A percentile compares a stretch with the other conserved stretches of the same genome.
phyloP scores from a whole-genome alignment of 352 stramenopile species.

The Globisporangium cylindrosporum region DNA sequence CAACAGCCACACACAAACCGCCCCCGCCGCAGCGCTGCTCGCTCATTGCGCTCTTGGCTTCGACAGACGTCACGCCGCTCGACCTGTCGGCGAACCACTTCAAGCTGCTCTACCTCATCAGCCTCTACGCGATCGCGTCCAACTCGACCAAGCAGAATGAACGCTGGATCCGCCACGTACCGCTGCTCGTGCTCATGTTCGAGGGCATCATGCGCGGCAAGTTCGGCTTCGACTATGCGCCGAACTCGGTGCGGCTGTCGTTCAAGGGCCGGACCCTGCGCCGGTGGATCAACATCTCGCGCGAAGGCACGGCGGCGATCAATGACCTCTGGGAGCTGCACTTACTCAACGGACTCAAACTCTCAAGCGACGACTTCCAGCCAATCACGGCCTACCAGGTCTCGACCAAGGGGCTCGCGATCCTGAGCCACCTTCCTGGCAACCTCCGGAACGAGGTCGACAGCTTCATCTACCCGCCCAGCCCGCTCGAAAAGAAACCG shows the following conservation, averaged over 20 bases:
- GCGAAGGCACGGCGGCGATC: constrained; percentile 94
- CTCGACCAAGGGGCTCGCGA: constrained; percentile 83
- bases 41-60: background rate
- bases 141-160: constrained; percentile 90
- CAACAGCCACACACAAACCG: background rate
- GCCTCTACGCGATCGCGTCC: constrained; percentile 91
- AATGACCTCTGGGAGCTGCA: constrained; percentile 93
- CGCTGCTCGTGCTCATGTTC: constrained; percentile 96
- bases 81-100: constrained; percentile 95
- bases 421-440: constrained; percentile 80
- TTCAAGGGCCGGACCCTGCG: constrained; percentile 84
- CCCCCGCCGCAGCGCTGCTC: background rate
- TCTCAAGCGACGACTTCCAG: constrained; percentile 93
- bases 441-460: constrained; percentile 71
- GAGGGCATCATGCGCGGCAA: constrained; percentile 93
- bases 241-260: constrained; percentile 92
- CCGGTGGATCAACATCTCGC: constrained; percentile 92
- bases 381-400: constrained; percentile 96
- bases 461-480: constrained; percentile 54
- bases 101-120: constrained; percentile 95
- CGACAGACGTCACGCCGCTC: constrained; percentile 9
- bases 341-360: constrained; percentile 92
- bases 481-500: constrained; percentile 39
- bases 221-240: constrained; percentile 97
- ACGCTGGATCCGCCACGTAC: constrained; percentile 94